Percentiles rank a stretch among this genome's conserved stretches.
These are phyloP conservation scores for Osmanthus fragrans DNA, from an alignment of 257 asterid genomes.

Conservation along the genomic window DNA sequence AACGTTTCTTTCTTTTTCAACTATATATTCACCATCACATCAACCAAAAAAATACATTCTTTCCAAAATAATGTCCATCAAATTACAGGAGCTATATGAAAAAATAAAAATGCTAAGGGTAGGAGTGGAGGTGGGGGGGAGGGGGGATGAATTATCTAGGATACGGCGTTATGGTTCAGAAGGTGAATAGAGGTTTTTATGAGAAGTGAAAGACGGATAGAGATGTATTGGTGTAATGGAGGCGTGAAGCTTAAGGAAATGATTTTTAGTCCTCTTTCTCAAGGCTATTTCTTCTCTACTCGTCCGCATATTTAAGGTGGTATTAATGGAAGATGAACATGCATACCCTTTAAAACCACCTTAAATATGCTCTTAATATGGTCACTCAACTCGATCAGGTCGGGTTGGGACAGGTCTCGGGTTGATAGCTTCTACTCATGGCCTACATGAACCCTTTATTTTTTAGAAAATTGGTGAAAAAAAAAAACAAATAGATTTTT, in stretches of 20 bases:
- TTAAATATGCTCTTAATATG: too few species aligned
- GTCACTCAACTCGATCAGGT: too few species aligned
- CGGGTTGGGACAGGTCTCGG: too few species aligned
- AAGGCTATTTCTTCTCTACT: slow-evolving; percentile 37
- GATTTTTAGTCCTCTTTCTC: slow-evolving; percentile 45
- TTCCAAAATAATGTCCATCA: too few species aligned
- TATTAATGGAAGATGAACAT: not conserved
- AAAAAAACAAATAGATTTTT: too few species aligned
- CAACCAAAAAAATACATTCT: too few species aligned
- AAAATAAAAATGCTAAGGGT: not conserved
- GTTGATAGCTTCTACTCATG: too few species aligned
- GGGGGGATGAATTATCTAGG: not conserved
- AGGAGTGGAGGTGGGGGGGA: not conserved
- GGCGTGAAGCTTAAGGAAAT: slow-evolving; percentile 57
- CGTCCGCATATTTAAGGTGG: not conserved
- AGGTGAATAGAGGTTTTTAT: slow-evolving; percentile 1
- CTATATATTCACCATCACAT: too few species aligned
- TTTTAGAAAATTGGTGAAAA: too few species aligned
- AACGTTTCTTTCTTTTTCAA: too few species aligned
- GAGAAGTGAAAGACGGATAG: not conserved
- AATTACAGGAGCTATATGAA: not conserved
- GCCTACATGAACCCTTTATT: too few species aligned
- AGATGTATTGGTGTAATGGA: slow-evolving; percentile 22
- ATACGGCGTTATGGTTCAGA: not conserved
- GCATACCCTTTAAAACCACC: too few species aligned